Percentiles rank a stretch among this genome's conserved stretches.
Conservation (phyloP, 2,329 filamentous ascomycete species). For the Aplosporella prunicola region DNA sequence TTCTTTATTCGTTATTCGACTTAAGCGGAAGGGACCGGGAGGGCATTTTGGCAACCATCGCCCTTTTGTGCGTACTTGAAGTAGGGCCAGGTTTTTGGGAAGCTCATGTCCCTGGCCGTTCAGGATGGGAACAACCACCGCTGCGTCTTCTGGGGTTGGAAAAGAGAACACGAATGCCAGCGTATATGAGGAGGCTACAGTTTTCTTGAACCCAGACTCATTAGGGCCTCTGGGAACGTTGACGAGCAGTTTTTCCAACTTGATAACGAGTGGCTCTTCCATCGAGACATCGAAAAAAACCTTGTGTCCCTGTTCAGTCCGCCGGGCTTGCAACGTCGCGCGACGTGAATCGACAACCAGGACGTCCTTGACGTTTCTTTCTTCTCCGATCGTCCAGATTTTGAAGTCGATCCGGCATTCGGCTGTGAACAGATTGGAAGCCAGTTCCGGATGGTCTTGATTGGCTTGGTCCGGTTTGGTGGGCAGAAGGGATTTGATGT, state of each 20-base stretch:
- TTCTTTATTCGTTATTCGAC: conserved; percentile 1
- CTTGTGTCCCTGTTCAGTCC: neutral
- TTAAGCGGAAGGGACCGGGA: too few species aligned
- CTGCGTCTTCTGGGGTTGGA: conserved; percentile 20
- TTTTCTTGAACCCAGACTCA: neutral
- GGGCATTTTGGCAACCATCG: conserved; percentile 20
- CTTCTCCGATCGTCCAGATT: conserved; percentile 18
- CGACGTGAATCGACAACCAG: conserved; percentile 17
- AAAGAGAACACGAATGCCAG: conserved; percentile 16
- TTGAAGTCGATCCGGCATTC: conserved; percentile 7
- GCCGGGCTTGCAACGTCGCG: conserved; percentile 1
- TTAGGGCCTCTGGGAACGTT: neutral
- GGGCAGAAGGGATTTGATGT: conserved; percentile 4
- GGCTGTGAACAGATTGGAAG: neutral
- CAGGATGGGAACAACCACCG: conserved; percentile 20
- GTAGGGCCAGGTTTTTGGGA: neutral
- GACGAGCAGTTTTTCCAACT: conserved; percentile 12
- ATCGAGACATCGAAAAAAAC: neutral
- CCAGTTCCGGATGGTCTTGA: too few species aligned
- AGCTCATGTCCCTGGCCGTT: conserved; percentile 5
- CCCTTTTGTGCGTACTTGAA: conserved; percentile 18
- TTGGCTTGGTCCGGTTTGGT: neutral
- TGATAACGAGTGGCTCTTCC: conserved; percentile 16
- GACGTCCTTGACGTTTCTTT: conserved; percentile 11
- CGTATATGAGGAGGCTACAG: conserved; percentile 1